A percentile compares a stretch with the other conserved stretches of the same genome.
Conservation (phyloP, 2,329 filamentous ascomycete genomes). For the Aspergillus clavatus region DNA sequence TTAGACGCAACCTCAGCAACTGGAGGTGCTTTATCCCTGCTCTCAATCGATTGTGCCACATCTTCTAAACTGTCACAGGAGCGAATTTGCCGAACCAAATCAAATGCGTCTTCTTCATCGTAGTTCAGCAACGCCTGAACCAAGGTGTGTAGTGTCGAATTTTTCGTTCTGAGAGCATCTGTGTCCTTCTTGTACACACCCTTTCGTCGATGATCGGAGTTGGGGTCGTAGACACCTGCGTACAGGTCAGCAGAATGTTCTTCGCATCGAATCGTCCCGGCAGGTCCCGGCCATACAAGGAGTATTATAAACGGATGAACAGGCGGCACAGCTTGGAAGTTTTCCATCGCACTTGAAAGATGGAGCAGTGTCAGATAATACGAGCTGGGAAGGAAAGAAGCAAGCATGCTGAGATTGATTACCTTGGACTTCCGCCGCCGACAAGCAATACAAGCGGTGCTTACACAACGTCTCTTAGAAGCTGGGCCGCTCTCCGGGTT, state of each 20-base stretch:
- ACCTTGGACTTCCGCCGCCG: conserved; percentile 71
- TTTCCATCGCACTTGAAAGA: conserved; percentile 71
- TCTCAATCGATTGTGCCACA: conserved; percentile 56
- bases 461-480: conserved; percentile 69
- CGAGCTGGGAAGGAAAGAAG: conserved; percentile 3
- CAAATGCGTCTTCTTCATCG: conserved; percentile 76
- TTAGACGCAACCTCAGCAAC: conserved; percentile 29
- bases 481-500: conserved; percentile 26
- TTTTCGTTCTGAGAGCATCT: conserved; percentile 79
- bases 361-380: not conserved
- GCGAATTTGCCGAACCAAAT: conserved; percentile 78
- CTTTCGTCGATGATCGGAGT: conserved; percentile 91
- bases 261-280: not conserved
- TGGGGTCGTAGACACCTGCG: conserved; percentile 90
- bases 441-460: conserved; percentile 79
- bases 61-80: conserved; percentile 72
- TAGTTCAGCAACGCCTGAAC: conserved; percentile 91
- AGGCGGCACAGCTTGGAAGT: conserved; percentile 88
- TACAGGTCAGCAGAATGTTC: conserved; percentile 12
- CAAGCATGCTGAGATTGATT: conserved; percentile 7
- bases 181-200: conserved; percentile 94
- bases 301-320: conserved; percentile 75
- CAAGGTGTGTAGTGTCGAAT: conserved; percentile 84
- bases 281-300: conserved; percentile 29
- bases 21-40: conserved; percentile 47